A percentile compares a stretch with the other conserved stretches of the same genome.
Evolutionary conservation across 139 green algal genomes (phyloP).

Genomic region (Chlamydomonas sp.): DNA sequence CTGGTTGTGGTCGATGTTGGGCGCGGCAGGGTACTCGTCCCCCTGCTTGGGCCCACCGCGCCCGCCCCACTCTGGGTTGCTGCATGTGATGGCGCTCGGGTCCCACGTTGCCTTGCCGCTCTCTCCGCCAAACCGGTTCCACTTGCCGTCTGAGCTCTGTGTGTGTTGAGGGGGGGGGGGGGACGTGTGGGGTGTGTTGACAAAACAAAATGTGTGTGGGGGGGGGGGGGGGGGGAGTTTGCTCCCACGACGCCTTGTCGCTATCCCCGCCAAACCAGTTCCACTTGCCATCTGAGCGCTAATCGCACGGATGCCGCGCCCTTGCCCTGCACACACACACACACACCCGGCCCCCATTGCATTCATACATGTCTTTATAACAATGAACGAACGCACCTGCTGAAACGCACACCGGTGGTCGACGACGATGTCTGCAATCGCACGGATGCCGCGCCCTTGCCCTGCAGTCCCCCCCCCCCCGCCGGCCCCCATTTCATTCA

Average conservation of each 20-base stretch:
- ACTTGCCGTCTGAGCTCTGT: conserved; percentile 73
- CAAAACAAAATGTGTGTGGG: too few species aligned
- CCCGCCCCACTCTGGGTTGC: conserved; percentile 81
- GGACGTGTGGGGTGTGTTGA: too few species aligned
- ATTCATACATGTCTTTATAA: conserved; percentile 6
- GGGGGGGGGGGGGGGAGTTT: too few species aligned
- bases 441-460: not conserved
- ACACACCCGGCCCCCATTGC: not conserved
- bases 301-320: not conserved
- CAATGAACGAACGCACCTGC: conserved; percentile 1
- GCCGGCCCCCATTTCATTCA: not conserved
- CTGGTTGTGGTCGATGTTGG: conserved; percentile 90
- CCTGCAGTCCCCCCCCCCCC: not conserved
- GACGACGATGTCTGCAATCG: not conserved
- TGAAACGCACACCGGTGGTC: conserved; percentile 40
- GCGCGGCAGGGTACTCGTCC: conserved; percentile 83
- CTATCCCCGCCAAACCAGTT: conserved; percentile 18
- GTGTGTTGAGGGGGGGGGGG: too few species aligned
- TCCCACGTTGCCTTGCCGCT: conserved; percentile 86
- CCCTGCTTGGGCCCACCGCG: conserved; percentile 62
- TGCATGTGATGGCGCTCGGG: conserved; percentile 62
- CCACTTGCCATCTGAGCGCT: conserved; percentile 4
- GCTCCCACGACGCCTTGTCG: too few species aligned
- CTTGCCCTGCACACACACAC: not conserved
- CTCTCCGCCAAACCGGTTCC: conserved; percentile 85